Base-by-base conservation (phyloP, 2,329 filamentous ascomycete species). In the Fusarium transvaalense region DNA sequence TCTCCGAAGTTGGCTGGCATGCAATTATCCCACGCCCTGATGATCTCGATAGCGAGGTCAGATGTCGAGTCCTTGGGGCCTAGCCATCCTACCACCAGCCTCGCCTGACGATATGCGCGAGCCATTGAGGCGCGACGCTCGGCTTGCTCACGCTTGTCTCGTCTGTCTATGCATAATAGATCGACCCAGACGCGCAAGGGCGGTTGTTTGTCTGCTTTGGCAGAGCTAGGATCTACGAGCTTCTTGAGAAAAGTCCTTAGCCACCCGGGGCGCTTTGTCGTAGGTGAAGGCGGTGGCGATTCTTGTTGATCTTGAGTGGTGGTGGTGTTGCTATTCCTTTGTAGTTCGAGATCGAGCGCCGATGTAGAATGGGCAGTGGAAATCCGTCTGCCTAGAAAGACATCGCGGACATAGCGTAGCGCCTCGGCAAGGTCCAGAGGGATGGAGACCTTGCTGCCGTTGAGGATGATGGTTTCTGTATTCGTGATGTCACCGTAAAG, bases 131-230 rank as follows among this genome's bases (percentile, higher is more conserved):
- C 61, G 10, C 69, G 67, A 4, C 61, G 64, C 58, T 69, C 64
- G 3, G 51, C 34, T 17, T 71, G 64, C 19, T 72, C 70, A 9
- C 62, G 66, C 5, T 39, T 39, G n/a, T 71, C 62, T 6, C 58
- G 42, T 14, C 54, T 35, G 55, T 72, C 69, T 41, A 72, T 69
- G 34, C 70, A 72, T 29, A 72, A 55, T 38, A 72, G 48, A 53
- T 72, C 70, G 23, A 72, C 35, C 70, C 70, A 72, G 51, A 72
- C 51, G 12, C 70, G 64, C 14, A 72, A 54, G 10, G 70, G 70
- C 8, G 67, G 67, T 13, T 27, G 32, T 21, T 43, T 55, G 25
- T 56, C 60, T 14, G 47, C 23, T 31, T 48, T 50, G 2, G 50
- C 1, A 2, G 60, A 7, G 5, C 39, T 17, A 13, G 57, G 70